phyloP scores from a whole-genome alignment of 2,329 filamentous ascomycete species.

The Paecilomyces sp. region DNA sequence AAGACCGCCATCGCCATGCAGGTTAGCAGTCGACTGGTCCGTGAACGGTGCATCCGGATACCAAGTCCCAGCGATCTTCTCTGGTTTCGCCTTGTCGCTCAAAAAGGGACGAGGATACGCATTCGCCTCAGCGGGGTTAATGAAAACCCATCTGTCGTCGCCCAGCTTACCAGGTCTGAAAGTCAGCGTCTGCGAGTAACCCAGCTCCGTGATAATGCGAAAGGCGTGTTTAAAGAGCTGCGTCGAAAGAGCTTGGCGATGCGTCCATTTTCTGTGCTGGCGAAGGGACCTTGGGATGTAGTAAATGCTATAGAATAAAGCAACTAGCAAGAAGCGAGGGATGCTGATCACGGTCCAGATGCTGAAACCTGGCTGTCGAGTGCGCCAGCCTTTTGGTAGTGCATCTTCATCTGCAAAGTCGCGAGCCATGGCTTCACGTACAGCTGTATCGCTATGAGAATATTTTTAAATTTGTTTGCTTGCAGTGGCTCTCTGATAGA shows the following conservation, averaged over 20 bases:
- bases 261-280: constrained; percentile 2
- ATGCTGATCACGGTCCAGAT: constrained; percentile 1
- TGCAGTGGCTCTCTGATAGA: too few species aligned
- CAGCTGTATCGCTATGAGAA: background rate
- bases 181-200: background rate
- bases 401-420: background rate
- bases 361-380: constrained; percentile 1
- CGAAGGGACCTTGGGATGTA: background rate
- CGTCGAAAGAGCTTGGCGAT: background rate
- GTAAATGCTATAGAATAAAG: constrained; percentile 1
- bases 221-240: background rate
- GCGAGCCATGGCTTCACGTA: background rate
- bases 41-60: background rate
- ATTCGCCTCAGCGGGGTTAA: background rate
- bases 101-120: background rate
- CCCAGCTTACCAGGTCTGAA: background rate
- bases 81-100: background rate
- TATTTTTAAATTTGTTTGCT: too few species aligned
- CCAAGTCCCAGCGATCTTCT: constrained; percentile 2
- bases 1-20: background rate
- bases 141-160: background rate
- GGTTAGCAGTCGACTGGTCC: background rate
- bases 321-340: background rate
- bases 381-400: constrained; percentile 1
- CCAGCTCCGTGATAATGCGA: background rate